phyloP scores from a whole-genome alignment of 306 rosid genomes.

The Albizia julibrissin region DNA sequence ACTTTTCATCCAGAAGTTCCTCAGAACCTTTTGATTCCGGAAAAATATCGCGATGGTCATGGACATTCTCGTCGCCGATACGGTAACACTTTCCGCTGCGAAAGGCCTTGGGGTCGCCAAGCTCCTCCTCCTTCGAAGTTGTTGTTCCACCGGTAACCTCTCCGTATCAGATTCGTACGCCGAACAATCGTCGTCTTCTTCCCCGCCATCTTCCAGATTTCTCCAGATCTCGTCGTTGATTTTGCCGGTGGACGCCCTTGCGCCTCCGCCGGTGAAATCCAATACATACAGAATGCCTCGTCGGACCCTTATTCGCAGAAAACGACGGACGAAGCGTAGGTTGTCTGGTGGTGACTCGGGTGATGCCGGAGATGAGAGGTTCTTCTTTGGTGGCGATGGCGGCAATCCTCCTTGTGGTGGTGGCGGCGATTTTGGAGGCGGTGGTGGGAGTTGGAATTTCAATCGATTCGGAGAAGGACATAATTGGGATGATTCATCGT shows the following conservation, averaged over 20 bases:
- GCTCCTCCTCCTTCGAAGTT: slow-evolving; percentile 41
- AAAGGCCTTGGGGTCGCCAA: slow-evolving; percentile 59
- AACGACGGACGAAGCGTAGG: slow-evolving; percentile 65
- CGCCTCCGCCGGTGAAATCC: slow-evolving; percentile 75
- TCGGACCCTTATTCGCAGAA: slow-evolving; percentile 58
- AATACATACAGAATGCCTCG: slow-evolving; percentile 39
- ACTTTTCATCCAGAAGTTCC: not conserved
- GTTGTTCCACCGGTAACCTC: not conserved
- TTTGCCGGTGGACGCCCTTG: slow-evolving; percentile 59
- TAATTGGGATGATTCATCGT: slow-evolving; percentile 65
- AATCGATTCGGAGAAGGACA: slow-evolving; percentile 63
- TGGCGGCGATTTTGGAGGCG: slow-evolving; percentile 43
- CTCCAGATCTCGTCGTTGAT: slow-evolving; percentile 66
- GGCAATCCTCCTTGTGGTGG: slow-evolving; percentile 51
- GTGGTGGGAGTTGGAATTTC: slow-evolving; percentile 75
- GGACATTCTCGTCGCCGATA: slow-evolving; percentile 57
- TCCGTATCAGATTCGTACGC: slow-evolving; percentile 34
- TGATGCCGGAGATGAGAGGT: slow-evolving; percentile 48
- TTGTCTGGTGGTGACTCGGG: slow-evolving; percentile 50
- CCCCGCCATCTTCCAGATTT: slow-evolving; percentile 8
- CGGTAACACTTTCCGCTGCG: slow-evolving; percentile 46
- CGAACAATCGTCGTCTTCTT: slow-evolving; percentile 9
- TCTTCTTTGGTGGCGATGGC: slow-evolving; percentile 57
- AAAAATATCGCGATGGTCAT: slow-evolving; percentile 32
- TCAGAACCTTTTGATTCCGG: not conserved